Conservation (phyloP, 202 grass and related monocot genomes). For the Panicum hallii region DNA sequence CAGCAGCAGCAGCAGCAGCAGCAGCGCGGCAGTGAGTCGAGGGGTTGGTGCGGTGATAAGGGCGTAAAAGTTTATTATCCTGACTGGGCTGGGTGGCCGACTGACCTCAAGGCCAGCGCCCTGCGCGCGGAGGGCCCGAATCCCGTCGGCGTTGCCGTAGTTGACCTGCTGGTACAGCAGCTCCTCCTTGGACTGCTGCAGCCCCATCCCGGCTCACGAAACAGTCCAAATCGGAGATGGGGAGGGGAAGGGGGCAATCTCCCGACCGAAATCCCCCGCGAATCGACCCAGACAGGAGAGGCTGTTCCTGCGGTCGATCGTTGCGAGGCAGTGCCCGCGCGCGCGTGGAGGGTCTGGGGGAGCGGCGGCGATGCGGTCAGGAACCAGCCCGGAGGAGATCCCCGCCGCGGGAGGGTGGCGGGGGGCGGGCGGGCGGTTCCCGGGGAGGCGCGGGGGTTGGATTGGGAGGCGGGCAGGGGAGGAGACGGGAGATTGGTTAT, state of each 20-base stretch:
- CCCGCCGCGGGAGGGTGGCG: conserved; percentile 9
- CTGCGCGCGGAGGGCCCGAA: conserved; percentile 61
- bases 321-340: not conserved
- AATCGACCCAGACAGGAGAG: not conserved
- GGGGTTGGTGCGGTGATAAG: not conserved
- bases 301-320: not conserved
- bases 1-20: not conserved
- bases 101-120: conserved; percentile 81
- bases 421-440: not conserved
- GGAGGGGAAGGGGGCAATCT: not conserved
- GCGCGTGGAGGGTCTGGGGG: not conserved
- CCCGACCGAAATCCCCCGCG: not conserved
- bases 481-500: not conserved
- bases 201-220: conserved; percentile 57
- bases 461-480: not conserved
- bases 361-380: not conserved
- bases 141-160: conserved; percentile 81
- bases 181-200: conserved; percentile 87
- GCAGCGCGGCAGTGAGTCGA: not conserved
- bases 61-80: not conserved
- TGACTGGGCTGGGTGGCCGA: too few relatives aligned
- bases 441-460: not conserved
- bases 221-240: not conserved
- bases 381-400: conserved; percentile 36
- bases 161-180: conserved; percentile 91